Evolutionary conservation across 257 asterid genomes (phyloP).

Genomic region (Forsythia viridissima): DNA sequence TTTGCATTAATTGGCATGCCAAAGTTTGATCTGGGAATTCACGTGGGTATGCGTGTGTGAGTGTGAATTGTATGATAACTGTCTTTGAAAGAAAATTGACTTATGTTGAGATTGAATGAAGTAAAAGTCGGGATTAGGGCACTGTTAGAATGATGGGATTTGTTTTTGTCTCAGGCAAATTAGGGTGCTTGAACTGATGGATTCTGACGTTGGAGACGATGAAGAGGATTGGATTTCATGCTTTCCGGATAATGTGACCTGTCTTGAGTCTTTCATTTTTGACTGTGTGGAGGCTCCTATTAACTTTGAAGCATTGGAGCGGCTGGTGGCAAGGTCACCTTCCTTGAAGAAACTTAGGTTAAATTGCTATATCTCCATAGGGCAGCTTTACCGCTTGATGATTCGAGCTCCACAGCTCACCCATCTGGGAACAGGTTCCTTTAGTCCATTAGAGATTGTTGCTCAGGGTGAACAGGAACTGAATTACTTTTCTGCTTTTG

Average conservation of each 20-base stretch:
- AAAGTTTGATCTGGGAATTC: neutral
- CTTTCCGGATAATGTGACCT: conserved; percentile 42
- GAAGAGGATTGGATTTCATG: conserved; percentile 58
- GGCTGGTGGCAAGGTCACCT: conserved; percentile 48
- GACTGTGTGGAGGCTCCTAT: conserved; percentile 48
- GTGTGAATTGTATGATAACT: neutral
- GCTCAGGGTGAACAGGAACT: conserved; percentile 43
- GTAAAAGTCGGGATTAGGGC: neutral
- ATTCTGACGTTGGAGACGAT: conserved; percentile 42
- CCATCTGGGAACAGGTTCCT: conserved; percentile 55
- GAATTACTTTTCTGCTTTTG: conserved; percentile 45
- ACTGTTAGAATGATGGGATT: neutral
- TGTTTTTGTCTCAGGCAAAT: conserved; percentile 42
- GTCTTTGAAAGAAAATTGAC: neutral
- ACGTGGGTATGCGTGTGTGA: neutral
- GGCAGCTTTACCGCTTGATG: conserved; percentile 44
- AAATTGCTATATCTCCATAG: conserved; percentile 38
- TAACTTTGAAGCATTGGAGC: conserved; percentile 49
- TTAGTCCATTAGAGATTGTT: conserved; percentile 25
- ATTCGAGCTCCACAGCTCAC: conserved; percentile 60
- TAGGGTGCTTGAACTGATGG: conserved; percentile 52
- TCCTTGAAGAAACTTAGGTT: conserved; percentile 44
- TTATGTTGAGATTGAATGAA: neutral
- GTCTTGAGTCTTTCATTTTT: conserved; percentile 47
- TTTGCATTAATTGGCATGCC: neutral